A percentile compares a stretch with the other conserved stretches of the same genome.
These are phyloP conservation scores for Citrus unshiu DNA, from an alignment of 345 rosid genomes.

Conservation along the genomic window DNA sequence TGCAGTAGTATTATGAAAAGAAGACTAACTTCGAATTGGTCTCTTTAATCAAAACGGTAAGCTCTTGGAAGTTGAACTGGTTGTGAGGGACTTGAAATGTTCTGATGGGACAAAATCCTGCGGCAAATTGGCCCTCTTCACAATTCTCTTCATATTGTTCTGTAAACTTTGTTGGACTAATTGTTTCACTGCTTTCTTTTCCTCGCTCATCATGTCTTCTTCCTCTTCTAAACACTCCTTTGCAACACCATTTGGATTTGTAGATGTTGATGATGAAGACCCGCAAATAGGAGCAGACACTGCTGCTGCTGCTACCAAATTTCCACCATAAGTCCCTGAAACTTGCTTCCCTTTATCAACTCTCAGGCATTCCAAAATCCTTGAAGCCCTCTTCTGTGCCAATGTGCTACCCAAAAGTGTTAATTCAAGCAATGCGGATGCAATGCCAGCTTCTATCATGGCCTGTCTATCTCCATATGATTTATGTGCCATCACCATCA, in stretches of 20 bases:
- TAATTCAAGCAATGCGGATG: conserved; percentile 76
- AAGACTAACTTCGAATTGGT: conserved; percentile 27
- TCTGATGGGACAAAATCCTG: conserved; percentile 84
- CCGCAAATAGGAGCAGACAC: conserved; percentile 91
- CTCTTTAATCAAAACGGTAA: conserved; percentile 56
- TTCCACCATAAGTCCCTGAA: conserved; percentile 51
- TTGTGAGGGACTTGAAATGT: conserved; percentile 75
- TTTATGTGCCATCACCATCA: conserved; percentile 96
- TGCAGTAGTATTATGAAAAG: conserved; percentile 4
- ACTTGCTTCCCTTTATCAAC: conserved; percentile 91
- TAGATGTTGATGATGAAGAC: conserved; percentile 51
- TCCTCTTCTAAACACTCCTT: conserved; percentile 49
- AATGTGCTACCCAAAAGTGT: conserved; percentile 86
- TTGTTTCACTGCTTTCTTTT: conserved; percentile 83
- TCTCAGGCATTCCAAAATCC: conserved; percentile 77
- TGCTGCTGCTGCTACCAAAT: conserved; percentile 46
- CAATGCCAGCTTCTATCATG: conserved; percentile 90
- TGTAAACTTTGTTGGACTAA: conserved; percentile 92
- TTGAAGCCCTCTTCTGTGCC: conserved; percentile 94
- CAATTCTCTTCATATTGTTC: conserved; percentile 87
- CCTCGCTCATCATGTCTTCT: conserved; percentile 81
- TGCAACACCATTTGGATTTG: conserved; percentile 25
- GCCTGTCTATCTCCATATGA: conserved; percentile 79
- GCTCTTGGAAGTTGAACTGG: conserved; percentile 88
- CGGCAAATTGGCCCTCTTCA: conserved; percentile 83